phyloP scores from a whole-genome alignment of 2,329 filamentous ascomycete species.

The Alternaria atra region DNA sequence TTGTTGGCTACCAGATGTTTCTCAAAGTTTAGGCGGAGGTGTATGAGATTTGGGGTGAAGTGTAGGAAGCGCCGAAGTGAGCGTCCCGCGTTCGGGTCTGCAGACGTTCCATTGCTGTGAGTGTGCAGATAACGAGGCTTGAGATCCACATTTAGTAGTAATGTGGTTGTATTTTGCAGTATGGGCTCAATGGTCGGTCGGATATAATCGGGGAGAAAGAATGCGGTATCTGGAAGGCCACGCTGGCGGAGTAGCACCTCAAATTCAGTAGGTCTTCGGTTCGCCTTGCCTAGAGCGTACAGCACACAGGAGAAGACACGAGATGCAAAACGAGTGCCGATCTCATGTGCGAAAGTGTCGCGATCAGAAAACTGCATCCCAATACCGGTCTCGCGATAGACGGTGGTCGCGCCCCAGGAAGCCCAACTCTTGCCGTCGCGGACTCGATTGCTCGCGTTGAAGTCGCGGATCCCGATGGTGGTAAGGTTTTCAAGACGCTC shows the following conservation, averaged over 20 bases:
- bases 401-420: constrained; percentile 63
- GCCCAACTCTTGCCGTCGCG: constrained; percentile 64
- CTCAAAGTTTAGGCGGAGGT: constrained; percentile 64
- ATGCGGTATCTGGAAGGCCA: constrained; percentile 54
- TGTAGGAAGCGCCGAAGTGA: constrained; percentile 53
- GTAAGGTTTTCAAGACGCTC: constrained; percentile 63
- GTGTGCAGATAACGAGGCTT: constrained; percentile 16
- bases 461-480: constrained; percentile 68
- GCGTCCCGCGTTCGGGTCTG: constrained; percentile 17
- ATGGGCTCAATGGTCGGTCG: constrained; percentile 52
- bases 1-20: constrained; percentile 25
- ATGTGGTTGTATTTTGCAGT: constrained; percentile 57
- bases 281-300: constrained; percentile 40
- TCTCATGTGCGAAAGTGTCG: constrained; percentile 8
- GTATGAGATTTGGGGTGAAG: constrained; percentile 55
- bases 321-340: constrained; percentile 20
- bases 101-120: constrained; percentile 17
- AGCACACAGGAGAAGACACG: constrained; percentile 30
- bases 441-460: constrained; percentile 58
- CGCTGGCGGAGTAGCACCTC: constrained; percentile 57
- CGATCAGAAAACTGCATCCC: constrained; percentile 21
- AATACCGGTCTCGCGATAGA: constrained; percentile 48
- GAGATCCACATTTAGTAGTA: constrained; percentile 54
- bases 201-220: constrained; percentile 57
- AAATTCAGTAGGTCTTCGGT: constrained; percentile 53